phyloP scores from a whole-genome alignment of 2,329 filamentous ascomycete species.

The Thermothelomyces thermophilus region DNA sequence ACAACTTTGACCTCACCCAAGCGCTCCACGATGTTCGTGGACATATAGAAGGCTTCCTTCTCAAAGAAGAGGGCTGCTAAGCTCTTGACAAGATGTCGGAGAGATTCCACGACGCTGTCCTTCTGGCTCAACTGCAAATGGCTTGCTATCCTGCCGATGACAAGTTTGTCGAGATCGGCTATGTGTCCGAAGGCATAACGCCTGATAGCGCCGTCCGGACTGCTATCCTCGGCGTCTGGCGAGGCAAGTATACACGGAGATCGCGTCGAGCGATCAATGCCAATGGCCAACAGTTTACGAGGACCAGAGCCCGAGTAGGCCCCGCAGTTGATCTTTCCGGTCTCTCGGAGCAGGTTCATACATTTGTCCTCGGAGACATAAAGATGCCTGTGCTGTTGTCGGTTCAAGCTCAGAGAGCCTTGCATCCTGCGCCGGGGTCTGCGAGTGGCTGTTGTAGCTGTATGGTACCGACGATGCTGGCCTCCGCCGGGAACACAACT shows the following conservation, averaged over 20 bases:
- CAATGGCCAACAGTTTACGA: constrained; percentile 53
- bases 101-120: constrained; percentile 32
- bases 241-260: constrained; percentile 60
- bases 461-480: constrained; percentile 37
- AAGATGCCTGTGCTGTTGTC: constrained; percentile 42
- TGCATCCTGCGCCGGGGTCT: constrained; percentile 12
- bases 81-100: constrained; percentile 43
- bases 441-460: constrained; percentile 36
- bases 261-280: constrained; percentile 55
- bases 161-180: constrained; percentile 38
- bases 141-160: constrained; percentile 36
- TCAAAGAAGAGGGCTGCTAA: constrained; percentile 46
- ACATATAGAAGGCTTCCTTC: constrained; percentile 42
- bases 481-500: too few species aligned
- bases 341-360: constrained; percentile 45
- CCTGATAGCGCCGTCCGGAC: constrained; percentile 32
- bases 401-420: background rate
- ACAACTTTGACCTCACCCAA: constrained; percentile 27
- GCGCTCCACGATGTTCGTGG: constrained; percentile 31
- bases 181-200: constrained; percentile 58
- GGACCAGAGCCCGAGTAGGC: constrained; percentile 31
- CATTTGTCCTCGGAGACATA: constrained; percentile 50
- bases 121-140: constrained; percentile 48
- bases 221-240: constrained; percentile 36
- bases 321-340: constrained; percentile 40